Conservation (phyloP, 257 asterid genomes). For the Nicotiana obtusifolia region DNA sequence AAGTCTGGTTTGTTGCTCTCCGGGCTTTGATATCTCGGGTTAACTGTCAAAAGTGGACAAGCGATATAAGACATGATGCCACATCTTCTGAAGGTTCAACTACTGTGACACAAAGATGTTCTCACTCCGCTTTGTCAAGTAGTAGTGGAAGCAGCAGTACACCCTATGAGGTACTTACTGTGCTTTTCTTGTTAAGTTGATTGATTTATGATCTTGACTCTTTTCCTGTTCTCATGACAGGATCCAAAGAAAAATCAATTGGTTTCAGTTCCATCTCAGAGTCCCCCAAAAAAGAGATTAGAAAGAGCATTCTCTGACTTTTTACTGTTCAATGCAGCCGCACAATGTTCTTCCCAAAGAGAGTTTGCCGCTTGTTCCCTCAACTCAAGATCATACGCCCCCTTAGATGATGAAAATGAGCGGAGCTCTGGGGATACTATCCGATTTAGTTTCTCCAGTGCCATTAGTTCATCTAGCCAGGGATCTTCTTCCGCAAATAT, state of each 20-base stretch:
- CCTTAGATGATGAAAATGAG: slow-evolving; percentile 18
- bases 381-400: slow-evolving; percentile 33
- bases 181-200: slow-evolving; percentile 10
- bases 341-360: slow-evolving; percentile 32
- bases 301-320: slow-evolving; percentile 57
- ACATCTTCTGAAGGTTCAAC: slow-evolving; percentile 40
- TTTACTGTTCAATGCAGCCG: slow-evolving; percentile 28
- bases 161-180: slow-evolving; percentile 43
- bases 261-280: slow-evolving; percentile 26
- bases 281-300: slow-evolving; percentile 43
- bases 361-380: slow-evolving; percentile 28
- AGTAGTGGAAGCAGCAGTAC: slow-evolving; percentile 37
- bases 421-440: slow-evolving; percentile 44
- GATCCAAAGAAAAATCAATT: slow-evolving; percentile 27
- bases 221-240: slow-evolving; percentile 25
- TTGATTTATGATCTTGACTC: slow-evolving; percentile 15
- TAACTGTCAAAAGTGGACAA: slow-evolving; percentile 43
- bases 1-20: slow-evolving; percentile 63
- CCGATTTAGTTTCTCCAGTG: slow-evolving; percentile 48
- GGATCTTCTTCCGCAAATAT: slow-evolving; percentile 46
- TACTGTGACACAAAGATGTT: slow-evolving; percentile 32
- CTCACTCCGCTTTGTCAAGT: slow-evolving; percentile 33
- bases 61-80: slow-evolving; percentile 28
- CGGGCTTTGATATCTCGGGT: slow-evolving; percentile 44
- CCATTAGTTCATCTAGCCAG: slow-evolving; percentile 47